phyloP scores from a whole-genome alignment of 768 basidiomycete genomes.

The Tylopilus sp. region DNA sequence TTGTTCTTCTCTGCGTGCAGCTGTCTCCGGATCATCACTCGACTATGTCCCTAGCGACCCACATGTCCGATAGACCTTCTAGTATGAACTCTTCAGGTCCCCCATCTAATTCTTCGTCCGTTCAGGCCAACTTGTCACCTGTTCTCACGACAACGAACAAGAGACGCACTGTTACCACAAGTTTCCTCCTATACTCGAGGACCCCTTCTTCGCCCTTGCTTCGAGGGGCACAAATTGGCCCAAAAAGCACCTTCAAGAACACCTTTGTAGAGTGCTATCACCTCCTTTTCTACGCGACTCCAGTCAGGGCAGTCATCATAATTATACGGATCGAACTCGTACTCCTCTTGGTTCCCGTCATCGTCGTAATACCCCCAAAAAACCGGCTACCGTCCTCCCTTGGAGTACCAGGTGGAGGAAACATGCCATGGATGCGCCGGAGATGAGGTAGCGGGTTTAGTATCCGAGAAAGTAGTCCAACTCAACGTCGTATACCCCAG shows the following conservation, averaged over 20 bases:
- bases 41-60: conserved; percentile 12
- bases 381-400: conserved; percentile 11
- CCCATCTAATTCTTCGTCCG: conserved; percentile 3
- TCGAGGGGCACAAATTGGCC: conserved; percentile 1
- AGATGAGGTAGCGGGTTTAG: neutral
- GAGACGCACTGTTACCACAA: conserved; percentile 6
- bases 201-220: neutral
- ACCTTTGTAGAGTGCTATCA: conserved; percentile 5
- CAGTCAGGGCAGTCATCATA: neutral
- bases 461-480: conserved; percentile 14
- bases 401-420: neutral
- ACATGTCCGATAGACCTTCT: conserved; percentile 13
- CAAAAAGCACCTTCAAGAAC: conserved; percentile 10
- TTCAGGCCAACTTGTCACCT: conserved; percentile 10
- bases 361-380: conserved; percentile 14
- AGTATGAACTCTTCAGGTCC: neutral
- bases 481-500: neutral
- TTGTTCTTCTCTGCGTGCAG: neutral
- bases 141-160: conserved; percentile 11
- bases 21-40: neutral
- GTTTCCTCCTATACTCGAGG: conserved; percentile 1
- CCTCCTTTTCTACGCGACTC: neutral
- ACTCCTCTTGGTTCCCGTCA: neutral
- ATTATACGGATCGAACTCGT: neutral
- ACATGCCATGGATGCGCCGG: neutral